Base-by-base conservation (phyloP, 768 basidiomycete species). In the Mycena latifolia region DNA sequence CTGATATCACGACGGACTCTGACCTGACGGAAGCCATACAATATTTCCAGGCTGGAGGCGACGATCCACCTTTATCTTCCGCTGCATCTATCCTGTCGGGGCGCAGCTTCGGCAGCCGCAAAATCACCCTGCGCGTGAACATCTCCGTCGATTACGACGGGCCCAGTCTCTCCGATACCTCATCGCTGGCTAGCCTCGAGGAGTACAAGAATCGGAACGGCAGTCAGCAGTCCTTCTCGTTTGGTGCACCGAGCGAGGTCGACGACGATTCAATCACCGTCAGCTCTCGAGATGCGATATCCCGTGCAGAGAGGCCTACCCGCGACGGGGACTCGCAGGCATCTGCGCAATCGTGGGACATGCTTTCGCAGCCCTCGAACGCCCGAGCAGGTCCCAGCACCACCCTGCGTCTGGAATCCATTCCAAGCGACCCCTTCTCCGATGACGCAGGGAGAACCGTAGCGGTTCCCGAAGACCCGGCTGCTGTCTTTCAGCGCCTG, bases 61-160 rank as follows among this genome's bases (percentile, higher is more conserved):
- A 95, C 67, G 92, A 94, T 69, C 85, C 84, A 17, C 88, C 91
- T 31, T 67, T 85, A 33, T 90, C 91, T 12, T 93, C 92, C 25
- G 87, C 88, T 5, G 86, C 90, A 0, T 95, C 94, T 48, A 89
- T 91, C 56, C 77, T 91, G 31, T 92, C 92, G 71, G 89, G 89
- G 28, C 82, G 87, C 64, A 91, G 90, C 76, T 89, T 89, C 71
- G 83, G 86, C 12, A 81, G 85, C 35, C 83, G 86, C 47, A 94
- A 89, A 75, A 92, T 98, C 61, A 92, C 91, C 0, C 79, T 98
- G 18, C 84, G 87, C 11, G 88, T 98, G 37, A 84, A 90, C 48
- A 89, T 98, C 45, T 82, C 83, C 11, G 89, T 96, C 66, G 95
- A 96, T 66, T 96, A 95, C 71, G 96, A 98, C 75, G 94, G 94